Evolutionary conservation across 495 filamentous ascomycete genomes (phyloP), one percentile per base, ranked within the genome.

Genomic region (Hypomontagnella monticulosa): DNA sequence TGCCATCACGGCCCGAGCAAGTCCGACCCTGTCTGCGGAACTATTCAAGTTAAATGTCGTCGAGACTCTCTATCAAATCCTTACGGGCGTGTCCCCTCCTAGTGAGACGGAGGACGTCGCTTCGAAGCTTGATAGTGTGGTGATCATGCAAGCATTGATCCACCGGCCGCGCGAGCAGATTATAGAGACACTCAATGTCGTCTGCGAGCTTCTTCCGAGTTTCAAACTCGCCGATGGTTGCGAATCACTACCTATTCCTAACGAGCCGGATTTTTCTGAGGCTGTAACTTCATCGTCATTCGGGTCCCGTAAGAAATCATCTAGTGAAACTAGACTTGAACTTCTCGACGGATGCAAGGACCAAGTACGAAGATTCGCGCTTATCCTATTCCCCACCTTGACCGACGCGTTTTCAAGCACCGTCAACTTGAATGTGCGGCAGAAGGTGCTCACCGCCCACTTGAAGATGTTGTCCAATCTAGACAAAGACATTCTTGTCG

Each of bases 381-480:
- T 95, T 59, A 93, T 99, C 49, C 80, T 99, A n/a, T 88, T 99
- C 60, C 96, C 96, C 4, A 99, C 96, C 12, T 80, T 99, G 36
- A 98, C 96, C 14, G 93, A 99, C 71, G 96, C 93, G 2, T 99
- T 95, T 71, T 97, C 95, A 2, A 98, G 95, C 76, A 99, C 96
- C 3, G 94, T 99, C 57, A 99, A 99, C 73, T 80, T 98, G n/a
- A 90, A 83, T 48, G 96, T 99, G 12, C 92, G 96, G n/a, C 92
- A 98, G 69, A 97, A 96, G 79, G 96, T 98, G 14, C 83, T 99
- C 40, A 90, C 87, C 30, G 95, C 96, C 15, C 96, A 99, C 66
- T 81, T 98, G 30, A 97, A 98, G 79, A 98, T 99, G 93, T 85
- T 99, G 10, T 97, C 93, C n/a, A 96, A 97, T 65, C 71, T 98